phyloP scores from a whole-genome alignment of 1,284 basidiomycete species.

The Rhodotorula sp. region DNA sequence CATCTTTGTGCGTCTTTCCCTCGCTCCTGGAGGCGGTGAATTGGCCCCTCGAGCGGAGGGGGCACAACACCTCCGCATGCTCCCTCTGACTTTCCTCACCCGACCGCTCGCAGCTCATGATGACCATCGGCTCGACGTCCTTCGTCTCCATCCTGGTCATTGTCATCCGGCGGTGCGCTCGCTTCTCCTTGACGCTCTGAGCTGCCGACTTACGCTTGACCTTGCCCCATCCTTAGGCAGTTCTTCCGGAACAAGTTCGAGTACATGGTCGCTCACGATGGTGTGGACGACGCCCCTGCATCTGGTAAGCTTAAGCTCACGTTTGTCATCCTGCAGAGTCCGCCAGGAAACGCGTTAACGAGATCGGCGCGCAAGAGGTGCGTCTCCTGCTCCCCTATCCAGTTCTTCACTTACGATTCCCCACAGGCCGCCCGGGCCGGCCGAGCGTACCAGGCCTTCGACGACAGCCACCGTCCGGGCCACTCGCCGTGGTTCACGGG shows the following conservation, averaged over 20 bases:
- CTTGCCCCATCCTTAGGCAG: constrained; percentile 54
- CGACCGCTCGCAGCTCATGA: constrained; percentile 20
- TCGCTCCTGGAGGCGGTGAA: neutral
- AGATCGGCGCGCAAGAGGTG: constrained; percentile 49
- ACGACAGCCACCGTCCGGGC: constrained; percentile 8
- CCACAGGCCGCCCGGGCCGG: constrained; percentile 25
- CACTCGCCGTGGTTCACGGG: constrained; percentile 20
- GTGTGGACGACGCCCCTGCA: neutral
- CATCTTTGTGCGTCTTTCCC: constrained; percentile 33
- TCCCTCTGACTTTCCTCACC: neutral
- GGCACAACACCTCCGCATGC: too few species aligned
- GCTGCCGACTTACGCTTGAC: neutral
- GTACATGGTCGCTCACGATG: constrained; percentile 63
- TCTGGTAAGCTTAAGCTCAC: neutral
- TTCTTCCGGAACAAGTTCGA: constrained; percentile 75
- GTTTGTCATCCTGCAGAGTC: constrained; percentile 6
- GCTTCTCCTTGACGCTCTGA: neutral
- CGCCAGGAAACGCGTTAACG: constrained; percentile 46
- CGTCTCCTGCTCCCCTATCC: neutral
- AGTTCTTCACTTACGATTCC: too few species aligned
- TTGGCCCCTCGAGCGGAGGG: too few species aligned
- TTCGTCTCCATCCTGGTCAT: constrained; percentile 45
- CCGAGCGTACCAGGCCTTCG: constrained; percentile 13
- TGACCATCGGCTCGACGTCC: constrained; percentile 33
- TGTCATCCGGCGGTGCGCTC: constrained; percentile 40